Conservation (phyloP, 2,329 filamentous ascomycete species). For the Ceratocystis cacaofunesta region DNA sequence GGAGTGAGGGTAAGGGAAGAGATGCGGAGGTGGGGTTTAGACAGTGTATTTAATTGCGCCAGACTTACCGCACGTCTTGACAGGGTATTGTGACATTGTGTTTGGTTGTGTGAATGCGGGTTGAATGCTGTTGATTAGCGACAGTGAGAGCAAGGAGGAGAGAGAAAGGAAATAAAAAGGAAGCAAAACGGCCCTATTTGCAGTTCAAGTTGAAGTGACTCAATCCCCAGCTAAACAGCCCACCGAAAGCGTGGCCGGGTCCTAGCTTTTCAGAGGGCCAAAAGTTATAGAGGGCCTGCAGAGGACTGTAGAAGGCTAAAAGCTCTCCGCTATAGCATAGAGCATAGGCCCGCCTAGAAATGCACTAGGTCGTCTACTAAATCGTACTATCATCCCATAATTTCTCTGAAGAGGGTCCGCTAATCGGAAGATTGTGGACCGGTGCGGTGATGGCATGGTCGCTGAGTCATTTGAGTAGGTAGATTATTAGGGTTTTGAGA, state of each 20-base stretch:
- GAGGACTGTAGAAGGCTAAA: too few species aligned
- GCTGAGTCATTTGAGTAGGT: too few species aligned
- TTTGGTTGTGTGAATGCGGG: neutral
- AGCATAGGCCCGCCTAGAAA: conserved; percentile 5
- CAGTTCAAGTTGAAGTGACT: neutral
- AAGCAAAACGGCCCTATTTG: neutral
- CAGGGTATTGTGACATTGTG: conserved; percentile 30
- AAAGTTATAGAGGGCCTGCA: too few species aligned
- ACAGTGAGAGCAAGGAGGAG: too few species aligned
- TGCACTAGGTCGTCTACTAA: neutral
- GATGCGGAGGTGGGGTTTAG: neutral
- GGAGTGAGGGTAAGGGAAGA: conserved; percentile 15
- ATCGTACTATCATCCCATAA: neutral
- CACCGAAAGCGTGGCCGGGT: too few species aligned
- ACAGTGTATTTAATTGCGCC: neutral
- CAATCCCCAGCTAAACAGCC: neutral
- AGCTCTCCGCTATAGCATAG: neutral
- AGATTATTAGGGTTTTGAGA: too few species aligned
- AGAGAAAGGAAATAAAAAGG: neutral
- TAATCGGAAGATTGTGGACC: conserved; percentile 8
- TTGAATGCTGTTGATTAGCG: too few species aligned
- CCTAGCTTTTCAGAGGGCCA: too few species aligned
- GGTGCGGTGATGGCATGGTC: neutral
- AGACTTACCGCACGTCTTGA: conserved; percentile 43
- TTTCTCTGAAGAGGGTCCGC: conserved; percentile 4